A percentile compares a stretch with the other conserved stretches of the same genome.
These are phyloP conservation scores for Nigrospora osmanthi DNA, from an alignment of 2,329 filamentous ascomycete genomes.

Conservation along the genomic window DNA sequence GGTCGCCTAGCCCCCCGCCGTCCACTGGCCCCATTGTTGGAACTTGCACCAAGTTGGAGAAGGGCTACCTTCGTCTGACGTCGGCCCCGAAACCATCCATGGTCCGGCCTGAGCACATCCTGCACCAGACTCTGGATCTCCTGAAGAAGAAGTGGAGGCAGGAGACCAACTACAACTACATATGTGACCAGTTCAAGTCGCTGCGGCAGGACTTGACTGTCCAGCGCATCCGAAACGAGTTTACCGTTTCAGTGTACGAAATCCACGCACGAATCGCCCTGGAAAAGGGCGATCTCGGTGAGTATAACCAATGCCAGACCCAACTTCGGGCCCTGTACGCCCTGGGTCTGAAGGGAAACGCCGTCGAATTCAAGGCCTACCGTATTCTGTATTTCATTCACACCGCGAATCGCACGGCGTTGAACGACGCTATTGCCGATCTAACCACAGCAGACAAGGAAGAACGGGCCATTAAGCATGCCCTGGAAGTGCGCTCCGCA, in stretches of 20 bases:
- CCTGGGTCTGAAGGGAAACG: constrained; percentile 78
- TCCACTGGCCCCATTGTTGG: constrained; percentile 71
- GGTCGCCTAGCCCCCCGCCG: constrained; percentile 49
- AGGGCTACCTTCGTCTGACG: constrained; percentile 90
- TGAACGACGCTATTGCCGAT: constrained; percentile 98
- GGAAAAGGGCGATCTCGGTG: constrained; percentile 98
- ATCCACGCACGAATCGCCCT: constrained; percentile 95
- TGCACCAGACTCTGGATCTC: constrained; percentile 78
- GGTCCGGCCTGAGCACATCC: constrained; percentile 74
- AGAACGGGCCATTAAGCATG: constrained; percentile 79
- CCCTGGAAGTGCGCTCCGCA: constrained; percentile 82
- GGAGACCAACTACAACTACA: constrained; percentile 92
- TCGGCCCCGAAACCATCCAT: constrained; percentile 80
- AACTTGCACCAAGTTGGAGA: constrained; percentile 77
- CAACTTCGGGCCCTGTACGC: constrained; percentile 89
- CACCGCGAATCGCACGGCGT: constrained; percentile 93
- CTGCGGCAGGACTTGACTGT: constrained; percentile 96
- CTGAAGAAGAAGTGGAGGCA: constrained; percentile 92
- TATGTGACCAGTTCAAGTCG: constrained; percentile 99
- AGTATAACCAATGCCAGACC: constrained; percentile 99
- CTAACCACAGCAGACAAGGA: constrained; percentile 96
- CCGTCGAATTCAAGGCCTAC: constrained; percentile 96
- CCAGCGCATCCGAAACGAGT: constrained; percentile 92
- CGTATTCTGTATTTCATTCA: constrained; percentile 99
- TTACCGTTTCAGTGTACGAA: constrained; percentile 94